Evolutionary conservation across 2,329 filamentous ascomycete genomes (phyloP).

Genomic region (Aspergillus fructus): DNA sequence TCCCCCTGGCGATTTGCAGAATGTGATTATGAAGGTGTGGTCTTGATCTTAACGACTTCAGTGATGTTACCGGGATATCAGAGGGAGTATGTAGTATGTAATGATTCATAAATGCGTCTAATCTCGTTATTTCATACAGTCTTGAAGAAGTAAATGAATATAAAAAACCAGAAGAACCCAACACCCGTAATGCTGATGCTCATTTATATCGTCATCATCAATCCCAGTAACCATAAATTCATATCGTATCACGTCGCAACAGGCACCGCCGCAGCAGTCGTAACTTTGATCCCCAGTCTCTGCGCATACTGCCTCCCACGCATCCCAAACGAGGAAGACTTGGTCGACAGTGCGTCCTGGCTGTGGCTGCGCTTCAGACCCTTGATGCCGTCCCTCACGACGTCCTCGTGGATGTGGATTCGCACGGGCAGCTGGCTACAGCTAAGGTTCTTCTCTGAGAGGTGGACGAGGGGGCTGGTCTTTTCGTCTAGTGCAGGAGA

Average conservation of each 20-base stretch:
- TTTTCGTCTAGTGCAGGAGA: not conserved
- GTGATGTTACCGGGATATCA: not conserved
- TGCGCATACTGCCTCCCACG: not conserved
- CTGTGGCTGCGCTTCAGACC: not conserved
- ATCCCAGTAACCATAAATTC: too few relatives aligned
- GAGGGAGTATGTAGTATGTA: not conserved
- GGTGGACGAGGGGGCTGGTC: not conserved
- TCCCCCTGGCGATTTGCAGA: constrained; percentile 6
- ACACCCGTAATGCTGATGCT: not conserved
- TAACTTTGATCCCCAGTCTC: not conserved
- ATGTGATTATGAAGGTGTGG: constrained; percentile 11
- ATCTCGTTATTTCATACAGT: too few relatives aligned
- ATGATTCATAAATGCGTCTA: not conserved
- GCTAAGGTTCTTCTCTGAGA: not conserved
- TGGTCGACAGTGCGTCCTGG: not conserved
- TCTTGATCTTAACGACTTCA: not conserved
- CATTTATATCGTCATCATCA: not conserved
- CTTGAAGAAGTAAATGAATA: too few relatives aligned
- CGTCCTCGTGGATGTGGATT: not conserved
- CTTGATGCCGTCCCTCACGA: not conserved
- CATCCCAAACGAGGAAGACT: not conserved
- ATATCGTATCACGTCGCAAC: not conserved
- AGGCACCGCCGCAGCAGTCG: not conserved
- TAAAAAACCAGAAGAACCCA: not conserved
- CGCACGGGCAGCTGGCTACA: not conserved